phyloP scores from a whole-genome alignment of 306 rosid species.

The Trifolium dubium region DNA sequence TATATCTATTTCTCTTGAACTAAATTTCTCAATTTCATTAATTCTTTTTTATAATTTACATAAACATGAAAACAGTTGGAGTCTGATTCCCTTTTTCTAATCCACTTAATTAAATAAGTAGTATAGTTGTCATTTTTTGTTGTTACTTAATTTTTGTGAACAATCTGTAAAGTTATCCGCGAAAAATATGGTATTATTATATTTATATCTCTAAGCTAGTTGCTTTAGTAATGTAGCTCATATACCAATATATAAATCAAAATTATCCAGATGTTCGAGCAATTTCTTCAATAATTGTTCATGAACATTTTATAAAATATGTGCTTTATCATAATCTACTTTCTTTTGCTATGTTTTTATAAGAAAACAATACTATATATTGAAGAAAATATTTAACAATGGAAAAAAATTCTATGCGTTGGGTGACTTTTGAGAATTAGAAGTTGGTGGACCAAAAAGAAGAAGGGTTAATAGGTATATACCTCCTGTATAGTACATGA shows the following conservation, averaged over 20 bases:
- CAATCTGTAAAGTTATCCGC: slow-evolving; percentile 19
- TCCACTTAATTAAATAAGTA: not conserved
- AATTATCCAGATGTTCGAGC: slow-evolving; percentile 9
- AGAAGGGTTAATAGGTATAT: too few species aligned
- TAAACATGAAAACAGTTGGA: not conserved
- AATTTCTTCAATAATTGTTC: slow-evolving; percentile 25
- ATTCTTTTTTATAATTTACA: not conserved
- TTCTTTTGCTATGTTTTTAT: slow-evolving; percentile 4
- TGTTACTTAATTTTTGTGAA: not conserved
- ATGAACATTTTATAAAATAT: not conserved
- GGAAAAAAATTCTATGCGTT: too few species aligned
- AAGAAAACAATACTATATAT: too few species aligned
- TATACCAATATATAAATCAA: not conserved
- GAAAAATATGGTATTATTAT: not conserved
- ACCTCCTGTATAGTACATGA: too few species aligned
- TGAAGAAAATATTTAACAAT: too few species aligned
- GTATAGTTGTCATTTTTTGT: not conserved
- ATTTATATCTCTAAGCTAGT: not conserved
- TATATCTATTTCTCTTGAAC: too few species aligned
- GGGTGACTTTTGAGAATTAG: too few species aligned
- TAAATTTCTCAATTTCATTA: too few species aligned
- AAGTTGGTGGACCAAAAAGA: too few species aligned
- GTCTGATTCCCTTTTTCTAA: not conserved
- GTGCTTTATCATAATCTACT: slow-evolving; percentile 1
- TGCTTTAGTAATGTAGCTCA: not conserved